Base-by-base conservation (phyloP, 2,329 filamentous ascomycete genomes). In the Bipolaris sorokiniana region DNA sequence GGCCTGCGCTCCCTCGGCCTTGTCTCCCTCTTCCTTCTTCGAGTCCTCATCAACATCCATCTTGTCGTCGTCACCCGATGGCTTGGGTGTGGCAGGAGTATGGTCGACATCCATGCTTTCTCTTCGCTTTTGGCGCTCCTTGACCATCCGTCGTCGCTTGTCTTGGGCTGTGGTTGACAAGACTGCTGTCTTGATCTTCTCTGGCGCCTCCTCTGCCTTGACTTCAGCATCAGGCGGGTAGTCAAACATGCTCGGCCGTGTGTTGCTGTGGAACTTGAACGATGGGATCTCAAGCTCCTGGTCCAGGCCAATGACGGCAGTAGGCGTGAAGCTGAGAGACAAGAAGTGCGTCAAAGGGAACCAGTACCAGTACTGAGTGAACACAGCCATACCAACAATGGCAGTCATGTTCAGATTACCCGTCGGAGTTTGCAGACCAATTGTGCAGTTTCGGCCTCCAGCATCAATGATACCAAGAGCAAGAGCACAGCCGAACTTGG, bases 341-440 rank as follows among this genome's bases (percentile, higher is more conserved):
- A 99, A 78, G 86, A 99, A 99, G 79, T 99, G 95, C 28, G 95
- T 96, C 70, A 98, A 90, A 58, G 95, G 95, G 86, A 99, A 99
- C 95, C 95, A 99, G 82, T 99, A 99, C 95, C 95, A 99, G 82
- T 99, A 99, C 77, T 99, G 95, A 7, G 93, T 96, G 80, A 99
- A 99, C 51, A 99, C 90, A 26, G 92, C 94, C 88, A 97, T 97
- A 66, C 95, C 96, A 16, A 99, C 93, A 65, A 99, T 96, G 60
- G 92, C 96, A 16, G 93, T 88, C 93, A 99, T 97, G 83, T 99
- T 98, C 65, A 99, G 87, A 75, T 97, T 99, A 63, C 96, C 96
- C 0, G 94, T 97, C 79, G 97, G 95, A 1, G 95, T 99, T 78
- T 99, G 95, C 37, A 99, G 84, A 28, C 94, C 94, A 67, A 99